phyloP scores from a whole-genome alignment of 2,329 filamentous ascomycete species.

The Pyrenochaeta sp. region DNA sequence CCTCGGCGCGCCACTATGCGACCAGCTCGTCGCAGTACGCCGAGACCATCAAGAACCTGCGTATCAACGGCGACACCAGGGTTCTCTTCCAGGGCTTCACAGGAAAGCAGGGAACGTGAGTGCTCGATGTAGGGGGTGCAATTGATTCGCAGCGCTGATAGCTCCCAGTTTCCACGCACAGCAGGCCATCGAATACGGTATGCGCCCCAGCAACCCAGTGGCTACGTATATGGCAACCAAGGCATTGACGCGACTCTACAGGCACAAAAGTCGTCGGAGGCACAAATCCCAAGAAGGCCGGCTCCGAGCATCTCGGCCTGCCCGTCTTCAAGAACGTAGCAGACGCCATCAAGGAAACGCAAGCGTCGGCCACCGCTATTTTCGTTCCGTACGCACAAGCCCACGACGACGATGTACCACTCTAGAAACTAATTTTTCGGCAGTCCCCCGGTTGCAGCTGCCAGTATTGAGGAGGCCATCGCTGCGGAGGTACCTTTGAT shows the following conservation, averaged over 20 bases:
- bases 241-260: conserved; percentile 51
- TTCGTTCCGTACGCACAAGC: conserved; percentile 80
- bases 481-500: conserved; percentile 90
- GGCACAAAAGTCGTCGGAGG: conserved; percentile 97
- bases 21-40: conserved; percentile 67
- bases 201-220: conserved; percentile 31
- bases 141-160: conserved; percentile 20
- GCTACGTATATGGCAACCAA: conserved; percentile 20
- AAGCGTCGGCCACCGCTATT: conserved; percentile 90
- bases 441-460: conserved; percentile 88
- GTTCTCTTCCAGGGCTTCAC: conserved; percentile 98
- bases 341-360: conserved; percentile 88
- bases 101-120: conserved; percentile 86
- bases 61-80: conserved; percentile 92
- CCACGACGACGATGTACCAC: conserved; percentile 3
- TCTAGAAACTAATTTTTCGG: conserved; percentile 35
- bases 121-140: conserved; percentile 14
- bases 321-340: conserved; percentile 91
- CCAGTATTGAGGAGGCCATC: conserved; percentile 96
- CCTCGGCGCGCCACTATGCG: conserved; percentile 79
- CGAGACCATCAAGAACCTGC: conserved; percentile 71
- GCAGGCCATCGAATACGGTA: conserved; percentile 99
- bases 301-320: conserved; percentile 83
- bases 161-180: conserved; percentile 88
- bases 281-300: conserved; percentile 99